phyloP scores from a whole-genome alignment of 2,329 filamentous ascomycete genomes.

The Triangularia verruculosa region DNA sequence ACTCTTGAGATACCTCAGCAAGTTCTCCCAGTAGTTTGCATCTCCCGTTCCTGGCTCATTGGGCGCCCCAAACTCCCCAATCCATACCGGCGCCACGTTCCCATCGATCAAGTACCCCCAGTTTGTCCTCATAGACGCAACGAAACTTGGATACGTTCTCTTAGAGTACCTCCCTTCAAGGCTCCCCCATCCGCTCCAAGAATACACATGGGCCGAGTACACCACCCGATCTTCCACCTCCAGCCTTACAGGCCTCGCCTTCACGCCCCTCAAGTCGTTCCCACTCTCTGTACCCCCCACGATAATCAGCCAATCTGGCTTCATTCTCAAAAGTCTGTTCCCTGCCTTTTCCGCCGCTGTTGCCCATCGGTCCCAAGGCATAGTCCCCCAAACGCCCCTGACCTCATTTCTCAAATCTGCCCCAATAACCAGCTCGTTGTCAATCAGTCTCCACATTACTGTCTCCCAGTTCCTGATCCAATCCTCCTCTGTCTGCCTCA shows the following conservation, averaged over 20 bases:
- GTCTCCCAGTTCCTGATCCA: constrained; percentile 67
- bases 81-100: constrained; percentile 61
- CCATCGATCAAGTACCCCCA: constrained; percentile 63
- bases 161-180: constrained; percentile 57
- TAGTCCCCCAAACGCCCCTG: constrained; percentile 65
- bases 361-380: constrained; percentile 64
- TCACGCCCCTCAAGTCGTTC: constrained; percentile 60
- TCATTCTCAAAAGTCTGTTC: constrained; percentile 57
- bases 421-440: constrained; percentile 62
- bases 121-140: constrained; percentile 58
- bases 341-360: constrained; percentile 61
- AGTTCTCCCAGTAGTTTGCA: constrained; percentile 62
- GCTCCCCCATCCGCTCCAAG: constrained; percentile 68
- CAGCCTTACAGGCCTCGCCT: constrained; percentile 54
- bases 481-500: constrained; percentile 61
- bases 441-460: constrained; percentile 57
- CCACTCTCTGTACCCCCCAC: constrained; percentile 66
- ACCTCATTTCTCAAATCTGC: constrained; percentile 68
- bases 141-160: constrained; percentile 61
- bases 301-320: constrained; percentile 63
- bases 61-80: constrained; percentile 64
- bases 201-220: constrained; percentile 67
- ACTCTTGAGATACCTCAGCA: constrained; percentile 56
- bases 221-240: constrained; percentile 55
- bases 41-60: constrained; percentile 52